Conservation (phyloP, 2,329 filamentous ascomycete genomes). For the Fusarium coffeatum region DNA sequence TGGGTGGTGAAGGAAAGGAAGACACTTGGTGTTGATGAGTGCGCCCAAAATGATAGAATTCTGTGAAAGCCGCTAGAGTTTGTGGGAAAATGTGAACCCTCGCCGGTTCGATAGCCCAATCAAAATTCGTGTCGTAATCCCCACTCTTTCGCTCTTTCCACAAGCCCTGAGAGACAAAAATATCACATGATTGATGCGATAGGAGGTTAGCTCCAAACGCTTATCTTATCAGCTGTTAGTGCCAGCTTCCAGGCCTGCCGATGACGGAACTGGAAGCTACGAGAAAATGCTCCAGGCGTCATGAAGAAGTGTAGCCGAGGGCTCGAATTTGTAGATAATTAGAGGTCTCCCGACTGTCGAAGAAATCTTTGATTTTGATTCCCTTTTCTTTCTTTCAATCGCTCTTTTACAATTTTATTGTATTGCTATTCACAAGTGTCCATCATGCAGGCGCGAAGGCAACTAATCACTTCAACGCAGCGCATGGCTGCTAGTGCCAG, state of each 20-base stretch:
- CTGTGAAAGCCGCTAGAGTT: conserved; percentile 57
- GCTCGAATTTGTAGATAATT: conserved; percentile 39
- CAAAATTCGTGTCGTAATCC: not conserved
- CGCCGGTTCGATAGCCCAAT: conserved; percentile 49
- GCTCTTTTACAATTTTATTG: conserved; percentile 1
- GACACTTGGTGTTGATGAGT: conserved; percentile 52
- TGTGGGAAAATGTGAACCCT: conserved; percentile 60
- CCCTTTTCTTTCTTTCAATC: conserved; percentile 4
- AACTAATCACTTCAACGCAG: conserved; percentile 54
- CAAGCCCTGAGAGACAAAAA: conserved; percentile 42
- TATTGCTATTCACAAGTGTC: conserved; percentile 23
- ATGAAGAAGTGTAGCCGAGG: conserved; percentile 41
- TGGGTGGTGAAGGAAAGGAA: conserved; percentile 53
- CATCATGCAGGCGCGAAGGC: conserved; percentile 57
- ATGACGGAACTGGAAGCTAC: conserved; percentile 52
- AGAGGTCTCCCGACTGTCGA: conserved; percentile 10
- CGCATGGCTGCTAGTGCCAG: conserved; percentile 50
- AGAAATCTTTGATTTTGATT: conserved; percentile 14
- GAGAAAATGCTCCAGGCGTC: conserved; percentile 53
- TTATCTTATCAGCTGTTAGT: conserved; percentile 8
- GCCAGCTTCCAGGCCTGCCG: not conserved
- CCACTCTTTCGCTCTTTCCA: conserved; percentile 5
- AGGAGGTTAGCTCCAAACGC: conserved; percentile 9
- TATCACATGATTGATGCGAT: conserved; percentile 52
- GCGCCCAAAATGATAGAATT: conserved; percentile 56